Evolutionary conservation across 2,329 filamentous ascomycete species (phyloP), one percentile per base, ranked within the genome.

Genomic region (Mycosphaerelloides madeirae): DNA sequence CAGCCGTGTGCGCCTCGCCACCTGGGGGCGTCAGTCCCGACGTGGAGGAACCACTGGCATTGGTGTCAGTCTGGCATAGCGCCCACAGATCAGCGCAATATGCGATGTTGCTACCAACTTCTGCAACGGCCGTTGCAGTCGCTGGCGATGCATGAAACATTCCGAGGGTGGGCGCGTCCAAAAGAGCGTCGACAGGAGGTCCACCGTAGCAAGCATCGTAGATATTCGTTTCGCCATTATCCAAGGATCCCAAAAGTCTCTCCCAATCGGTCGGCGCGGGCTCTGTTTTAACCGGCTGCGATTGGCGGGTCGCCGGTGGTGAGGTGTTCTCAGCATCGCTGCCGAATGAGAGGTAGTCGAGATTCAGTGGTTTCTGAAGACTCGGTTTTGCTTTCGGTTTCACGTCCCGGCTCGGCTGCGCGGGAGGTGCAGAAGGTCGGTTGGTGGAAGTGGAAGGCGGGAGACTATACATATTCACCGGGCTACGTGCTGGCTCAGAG

Each of bases 151-250:
- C 20, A 14, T 37, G 32, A n/a, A 31, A 41, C 18, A 46, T 36
- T n/a, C 66, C 68, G 0, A 71, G 60, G 14, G 74, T 66, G 9
- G 74, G 66, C 3, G 45, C 43, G 28, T 73, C 68, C 25, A 75
- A 63, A 3, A 69, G 49, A 71, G 66, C 56, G 18, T 66, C 62
- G 31, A 66, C 65, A 6, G 72, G 73, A 8, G 77, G 75, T 0
- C 84, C 84, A 29, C 85, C 85, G 55, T 89, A 89, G 43, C 88
- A 87, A 31, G 83, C 83, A 60, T 88, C 84, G 65, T 87, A 93
- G n/a, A 94, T 84, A 60, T 91, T 94, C 42, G 83, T 80, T 53
- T 84, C 78, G 1, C 87, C 87, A 29, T 82, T 82, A 56, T 95
- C 88, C 63, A 95, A 81, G 16, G 83, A 84, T 3, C 84, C 83